Conservation (phyloP, 805 yeast species). For the Kluyveromyces siamensis region DNA sequence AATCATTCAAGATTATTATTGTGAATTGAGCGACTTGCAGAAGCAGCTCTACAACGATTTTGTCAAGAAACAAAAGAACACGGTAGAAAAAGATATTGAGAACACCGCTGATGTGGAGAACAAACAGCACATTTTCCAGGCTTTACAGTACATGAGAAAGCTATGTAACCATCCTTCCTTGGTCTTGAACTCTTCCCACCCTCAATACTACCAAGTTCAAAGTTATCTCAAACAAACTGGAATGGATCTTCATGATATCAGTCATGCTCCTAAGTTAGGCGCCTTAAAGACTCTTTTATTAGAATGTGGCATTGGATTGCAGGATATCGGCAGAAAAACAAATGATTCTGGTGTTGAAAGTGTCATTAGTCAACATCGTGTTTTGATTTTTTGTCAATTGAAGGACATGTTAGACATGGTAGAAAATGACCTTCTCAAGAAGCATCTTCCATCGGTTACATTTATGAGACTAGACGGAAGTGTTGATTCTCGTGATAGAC, state of each 20-base stretch:
- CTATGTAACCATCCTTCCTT: constrained; percentile 94
- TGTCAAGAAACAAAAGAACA: constrained; percentile 70
- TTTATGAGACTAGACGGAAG: constrained; percentile 93
- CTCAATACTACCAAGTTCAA: constrained; percentile 64
- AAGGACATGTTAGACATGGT: constrained; percentile 97
- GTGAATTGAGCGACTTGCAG: constrained; percentile 89
- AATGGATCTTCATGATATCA: constrained; percentile 57
- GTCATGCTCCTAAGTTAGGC: constrained; percentile 81
- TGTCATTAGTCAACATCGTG: constrained; percentile 91
- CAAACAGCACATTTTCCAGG: constrained; percentile 94
- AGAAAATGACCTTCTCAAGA: constrained; percentile 76
- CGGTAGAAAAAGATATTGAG: constrained; percentile 57
- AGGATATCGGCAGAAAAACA: constrained; percentile 30
- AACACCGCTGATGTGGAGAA: constrained; percentile 39
- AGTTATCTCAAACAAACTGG: constrained; percentile 49
- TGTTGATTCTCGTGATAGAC: constrained; percentile 87
- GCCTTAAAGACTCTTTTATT: constrained; percentile 71
- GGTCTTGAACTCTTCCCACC: constrained; percentile 75
- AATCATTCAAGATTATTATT: constrained; percentile 95
- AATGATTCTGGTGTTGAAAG: constrained; percentile 31
- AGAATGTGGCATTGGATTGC: constrained; percentile 79
- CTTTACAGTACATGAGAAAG: constrained; percentile 93
- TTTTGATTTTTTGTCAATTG: constrained; percentile 88
- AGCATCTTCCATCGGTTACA: constrained; percentile 81
- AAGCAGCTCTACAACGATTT: constrained; percentile 82